Evolutionary conservation across 2,329 filamentous ascomycete genomes (phyloP).

Genomic region (Xylariaceae sp.): DNA sequence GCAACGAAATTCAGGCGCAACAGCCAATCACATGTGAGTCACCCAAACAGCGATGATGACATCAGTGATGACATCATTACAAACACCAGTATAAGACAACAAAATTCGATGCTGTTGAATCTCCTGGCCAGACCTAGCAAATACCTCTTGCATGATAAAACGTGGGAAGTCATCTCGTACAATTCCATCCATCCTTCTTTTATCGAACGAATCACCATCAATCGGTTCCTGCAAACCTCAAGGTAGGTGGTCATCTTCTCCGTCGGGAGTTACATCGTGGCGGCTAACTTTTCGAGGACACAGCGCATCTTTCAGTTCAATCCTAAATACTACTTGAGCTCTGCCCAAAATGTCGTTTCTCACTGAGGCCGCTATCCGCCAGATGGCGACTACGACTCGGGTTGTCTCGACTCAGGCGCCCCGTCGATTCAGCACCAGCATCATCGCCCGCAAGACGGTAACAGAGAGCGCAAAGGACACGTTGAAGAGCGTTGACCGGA

Average conservation of each 20-base stretch:
- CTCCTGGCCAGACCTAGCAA: no score
- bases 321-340: neutral
- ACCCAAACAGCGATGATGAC: neutral
- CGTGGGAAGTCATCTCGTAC: no score
- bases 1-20: no score
- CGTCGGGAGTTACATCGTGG: neutral
- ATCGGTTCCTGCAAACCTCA: no score
- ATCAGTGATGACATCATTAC: neutral
- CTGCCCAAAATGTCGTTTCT: conserved; percentile 45
- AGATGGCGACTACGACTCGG: conserved; percentile 35
- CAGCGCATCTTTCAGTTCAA: no score
- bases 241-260: neutral
- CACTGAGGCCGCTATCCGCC: conserved; percentile 42
- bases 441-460: conserved; percentile 42
- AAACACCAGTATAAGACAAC: neutral
- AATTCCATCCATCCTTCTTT: no score
- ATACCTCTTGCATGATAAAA: no score
- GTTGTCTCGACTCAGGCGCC: conserved; percentile 37
- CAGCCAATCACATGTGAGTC: neutral
- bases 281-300: no score
- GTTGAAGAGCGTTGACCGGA: conserved; percentile 53
- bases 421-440: conserved; percentile 47
- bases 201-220: no score
- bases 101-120: no score
- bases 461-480: conserved; percentile 54